A percentile compares a stretch with the other conserved stretches of the same genome.
These are phyloP conservation scores for Tetrastigma voinierianum DNA, from an alignment of 164 flowering plant genomes.

Conservation along the genomic window DNA sequence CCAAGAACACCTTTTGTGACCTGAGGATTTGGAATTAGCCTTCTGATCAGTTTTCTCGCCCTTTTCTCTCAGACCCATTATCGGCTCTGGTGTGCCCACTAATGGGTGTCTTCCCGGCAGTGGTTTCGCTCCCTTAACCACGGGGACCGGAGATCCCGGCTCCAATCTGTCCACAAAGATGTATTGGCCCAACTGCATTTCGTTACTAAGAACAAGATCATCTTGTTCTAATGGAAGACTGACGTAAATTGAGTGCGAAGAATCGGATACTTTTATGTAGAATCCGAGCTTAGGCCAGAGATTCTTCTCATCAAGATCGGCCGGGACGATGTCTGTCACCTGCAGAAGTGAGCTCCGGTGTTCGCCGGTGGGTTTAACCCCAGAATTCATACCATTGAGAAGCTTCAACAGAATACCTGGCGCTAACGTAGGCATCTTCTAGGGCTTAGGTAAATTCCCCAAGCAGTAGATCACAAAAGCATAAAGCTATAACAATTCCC, in stretches of 20 bases:
- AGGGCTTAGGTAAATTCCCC: neutral
- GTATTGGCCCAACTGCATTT: constrained; percentile 93
- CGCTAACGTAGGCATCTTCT: constrained; percentile 63
- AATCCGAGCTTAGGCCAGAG: constrained; percentile 89
- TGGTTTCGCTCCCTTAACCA: constrained; percentile 71
- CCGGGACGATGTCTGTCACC: constrained; percentile 95
- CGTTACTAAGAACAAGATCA: constrained; percentile 86
- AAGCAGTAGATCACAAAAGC: neutral
- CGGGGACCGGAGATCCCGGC: constrained; percentile 89
- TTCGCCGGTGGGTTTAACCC: constrained; percentile 74
- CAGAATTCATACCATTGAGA: constrained; percentile 69
- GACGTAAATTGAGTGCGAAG: constrained; percentile 85
- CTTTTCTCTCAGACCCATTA: constrained; percentile 67
- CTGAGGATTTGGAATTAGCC: constrained; percentile 15
- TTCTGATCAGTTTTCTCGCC: constrained; percentile 37
- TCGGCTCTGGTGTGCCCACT: constrained; percentile 85
- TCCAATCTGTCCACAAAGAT: constrained; percentile 80
- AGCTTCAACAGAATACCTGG: constrained; percentile 89
- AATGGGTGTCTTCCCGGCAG: constrained; percentile 91
- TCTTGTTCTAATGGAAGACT: constrained; percentile 83
- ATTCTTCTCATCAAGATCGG: constrained; percentile 84
- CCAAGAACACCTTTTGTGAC: constrained; percentile 79
- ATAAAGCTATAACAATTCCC: neutral
- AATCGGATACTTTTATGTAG: constrained; percentile 85
- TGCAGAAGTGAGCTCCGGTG: constrained; percentile 84